phyloP scores from a whole-genome alignment of 2,329 filamentous ascomycete genomes.

The Rutstroemia sp. region DNA sequence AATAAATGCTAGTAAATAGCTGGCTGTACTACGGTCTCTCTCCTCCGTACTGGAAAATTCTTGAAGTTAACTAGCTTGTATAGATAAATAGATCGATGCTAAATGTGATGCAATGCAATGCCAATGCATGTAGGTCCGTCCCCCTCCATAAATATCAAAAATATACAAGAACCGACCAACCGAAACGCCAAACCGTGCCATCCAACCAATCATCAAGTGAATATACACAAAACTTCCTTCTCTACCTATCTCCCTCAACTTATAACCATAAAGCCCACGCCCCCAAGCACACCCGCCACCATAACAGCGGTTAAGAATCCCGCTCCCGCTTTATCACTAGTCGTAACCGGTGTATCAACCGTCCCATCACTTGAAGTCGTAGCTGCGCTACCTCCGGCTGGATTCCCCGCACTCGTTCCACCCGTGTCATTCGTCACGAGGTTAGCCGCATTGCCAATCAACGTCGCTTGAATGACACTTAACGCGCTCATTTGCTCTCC shows the following conservation, averaged over 20 bases:
- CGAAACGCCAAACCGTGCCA: too few species aligned
- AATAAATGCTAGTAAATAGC: too few species aligned
- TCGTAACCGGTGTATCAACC: constrained; percentile 25
- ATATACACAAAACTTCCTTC: neutral
- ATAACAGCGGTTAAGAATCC: constrained; percentile 52
- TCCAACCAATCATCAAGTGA: too few species aligned
- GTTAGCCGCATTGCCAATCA: constrained; percentile 38
- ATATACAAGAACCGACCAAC: too few species aligned
- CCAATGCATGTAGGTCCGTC: too few species aligned
- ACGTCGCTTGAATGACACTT: constrained; percentile 54
- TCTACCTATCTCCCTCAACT: neutral
- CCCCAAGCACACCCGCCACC: constrained; percentile 44
- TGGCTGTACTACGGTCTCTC: too few species aligned
- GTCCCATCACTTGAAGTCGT: neutral
- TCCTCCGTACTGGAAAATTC: too few species aligned
- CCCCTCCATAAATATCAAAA: too few species aligned
- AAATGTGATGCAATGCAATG: too few species aligned
- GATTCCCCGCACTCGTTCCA: constrained; percentile 44
- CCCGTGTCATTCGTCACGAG: constrained; percentile 44
- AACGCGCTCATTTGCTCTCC: constrained; percentile 66
- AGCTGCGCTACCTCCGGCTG: constrained; percentile 17
- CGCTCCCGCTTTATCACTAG: constrained; percentile 60
- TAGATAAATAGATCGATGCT: too few species aligned
- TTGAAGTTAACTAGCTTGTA: too few species aligned
- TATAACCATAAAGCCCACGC: constrained; percentile 44